Evolutionary conservation across 768 basidiomycete genomes (phyloP).

Genomic region (Leucocoprinus sp.): DNA sequence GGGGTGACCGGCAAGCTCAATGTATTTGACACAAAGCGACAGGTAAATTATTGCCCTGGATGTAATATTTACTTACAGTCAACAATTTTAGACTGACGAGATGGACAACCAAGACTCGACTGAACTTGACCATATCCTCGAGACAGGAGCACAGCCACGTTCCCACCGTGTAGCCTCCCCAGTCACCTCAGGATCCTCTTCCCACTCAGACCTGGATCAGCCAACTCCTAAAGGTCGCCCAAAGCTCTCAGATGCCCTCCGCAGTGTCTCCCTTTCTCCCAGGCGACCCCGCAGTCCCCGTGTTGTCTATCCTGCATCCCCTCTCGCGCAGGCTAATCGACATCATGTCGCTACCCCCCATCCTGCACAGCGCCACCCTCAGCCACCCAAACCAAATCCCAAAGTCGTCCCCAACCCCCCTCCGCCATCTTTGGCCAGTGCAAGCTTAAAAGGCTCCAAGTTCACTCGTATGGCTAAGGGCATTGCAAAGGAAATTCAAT

Average conservation of each 20-base stretch:
- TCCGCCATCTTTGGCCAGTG: slow-evolving; percentile 38
- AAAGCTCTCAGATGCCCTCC: slow-evolving; percentile 63
- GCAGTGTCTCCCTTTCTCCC: slow-evolving; percentile 66
- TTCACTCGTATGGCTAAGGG: slow-evolving; percentile 56
- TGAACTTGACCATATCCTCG: slow-evolving; percentile 52
- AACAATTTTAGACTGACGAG: slow-evolving; percentile 21
- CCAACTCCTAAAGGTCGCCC: slow-evolving; percentile 31
- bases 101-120: slow-evolving; percentile 48
- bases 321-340: slow-evolving; percentile 12
- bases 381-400: slow-evolving; percentile 30
- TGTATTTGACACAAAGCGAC: slow-evolving; percentile 44
- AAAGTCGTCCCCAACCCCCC: slow-evolving; percentile 50
- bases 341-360: slow-evolving; percentile 25
- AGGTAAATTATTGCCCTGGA: slow-evolving; percentile 26
- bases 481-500: slow-evolving; percentile 45
- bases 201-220: slow-evolving; percentile 43
- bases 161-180: slow-evolving; percentile 35
- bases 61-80: not conserved
- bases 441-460: slow-evolving; percentile 33
- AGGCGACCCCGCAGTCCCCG: slow-evolving; percentile 56
- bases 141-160: slow-evolving; percentile 35
- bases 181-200: slow-evolving; percentile 39
- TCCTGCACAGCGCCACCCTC: slow-evolving; percentile 21
- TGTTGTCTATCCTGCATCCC: slow-evolving; percentile 14
- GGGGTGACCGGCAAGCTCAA: slow-evolving; percentile 49